Evolutionary conservation across 352 stramenopile species (phyloP), one percentile per base, ranked within the genome.

Genomic region (Aphanomyces invadans): DNA sequence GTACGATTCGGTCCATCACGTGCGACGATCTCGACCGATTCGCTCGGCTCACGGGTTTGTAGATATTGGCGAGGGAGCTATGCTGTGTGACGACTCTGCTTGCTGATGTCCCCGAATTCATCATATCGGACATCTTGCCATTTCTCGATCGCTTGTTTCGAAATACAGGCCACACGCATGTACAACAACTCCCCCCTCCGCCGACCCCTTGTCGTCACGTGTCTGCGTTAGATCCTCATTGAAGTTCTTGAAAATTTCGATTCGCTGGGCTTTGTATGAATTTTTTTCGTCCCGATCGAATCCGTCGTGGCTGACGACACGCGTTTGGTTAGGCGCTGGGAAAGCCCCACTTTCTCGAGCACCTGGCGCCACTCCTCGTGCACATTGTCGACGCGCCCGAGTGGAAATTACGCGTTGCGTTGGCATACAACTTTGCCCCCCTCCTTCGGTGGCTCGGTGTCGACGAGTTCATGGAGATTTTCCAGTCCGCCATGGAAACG

Each of bases 161-260:
- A 9, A 59, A 60, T 28, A 23, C 28, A 2, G 23, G 42, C 11
- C 60, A 67, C 38, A 59, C 60, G 1, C 60, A 67, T 28, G 60
- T 67, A 57, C n/a, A n/a, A n/a, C n/a, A n/a, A n/a, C n/a, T n/a
- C n/a, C n/a, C n/a, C n/a, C n/a, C n/a, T n/a, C n/a, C n/a, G n/a
- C n/a, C n/a, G n/a, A n/a, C n/a, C n/a, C n/a, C n/a, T n/a, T n/a
- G n/a, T n/a, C n/a, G n/a, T n/a, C n/a, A n/a, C n/a, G n/a, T n/a
- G n/a, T n/a, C n/a, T n/a, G n/a, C n/a, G n/a, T n/a, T 59, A 67
- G 60, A 33, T 67, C 1, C 12, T 67, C 12, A 44, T 67, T 15
- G 60, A 67, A 46, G 28, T 60, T 31, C 32, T 67, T 19, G 60
- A 67, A 67, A 67, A 67, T 28, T 48, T 67, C 21, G 60, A 67